Evolutionary conservation across 2,329 filamentous ascomycete genomes (phyloP), one percentile per base, ranked within the genome.

Genomic region (Pseudovirgaria hyperparasitica): DNA sequence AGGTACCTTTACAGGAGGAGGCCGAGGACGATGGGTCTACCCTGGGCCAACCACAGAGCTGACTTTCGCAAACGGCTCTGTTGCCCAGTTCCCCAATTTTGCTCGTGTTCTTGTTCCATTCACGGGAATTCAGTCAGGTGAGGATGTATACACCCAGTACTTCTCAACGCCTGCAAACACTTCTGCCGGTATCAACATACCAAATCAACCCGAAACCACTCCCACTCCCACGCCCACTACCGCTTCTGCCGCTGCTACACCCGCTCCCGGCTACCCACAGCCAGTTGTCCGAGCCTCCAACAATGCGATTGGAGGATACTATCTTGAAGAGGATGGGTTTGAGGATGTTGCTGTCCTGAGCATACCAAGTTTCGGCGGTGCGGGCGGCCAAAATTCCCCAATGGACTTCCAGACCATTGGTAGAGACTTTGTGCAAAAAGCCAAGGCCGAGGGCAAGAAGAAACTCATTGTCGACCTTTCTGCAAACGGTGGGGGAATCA

Each of bases 401-500:
- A 17, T 29, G 5, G 25, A 15, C 6, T 63, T 63, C 41, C 58
- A 63, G 24, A 30, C 41, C 5, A 47, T 57, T 3, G 55, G 56
- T 19, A 50, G 48, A 6, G 41, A 55, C 7, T 55, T 62, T 30
- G 44, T 64, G 13, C 38, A 55, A 5, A 49, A 50, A 22, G 58
- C 60, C 13, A 46, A 57, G 13, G 54, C 54, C 3, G 60, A 57
- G 1, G 65, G 63, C 33, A 74, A 72, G 50, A 70, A 60, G 8
- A 71, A 69, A 42, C 57, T 76, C 4, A 65, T 76, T 14, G 57
- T 77, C 21, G 71, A 76, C 38, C 46, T 76, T 2, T 63, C 63
- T 10, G 62, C 58, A 32, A 76, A 76, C 40, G 65, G 62, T 9
- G 72, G 72, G 23, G 72, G 72, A 23, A 63, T 59, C 13, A 64